Percentiles rank a stretch among this genome's conserved stretches.
Evolutionary conservation across 1,284 basidiomycete species (phyloP).

Genomic region (Paramarasmius palmivorus): DNA sequence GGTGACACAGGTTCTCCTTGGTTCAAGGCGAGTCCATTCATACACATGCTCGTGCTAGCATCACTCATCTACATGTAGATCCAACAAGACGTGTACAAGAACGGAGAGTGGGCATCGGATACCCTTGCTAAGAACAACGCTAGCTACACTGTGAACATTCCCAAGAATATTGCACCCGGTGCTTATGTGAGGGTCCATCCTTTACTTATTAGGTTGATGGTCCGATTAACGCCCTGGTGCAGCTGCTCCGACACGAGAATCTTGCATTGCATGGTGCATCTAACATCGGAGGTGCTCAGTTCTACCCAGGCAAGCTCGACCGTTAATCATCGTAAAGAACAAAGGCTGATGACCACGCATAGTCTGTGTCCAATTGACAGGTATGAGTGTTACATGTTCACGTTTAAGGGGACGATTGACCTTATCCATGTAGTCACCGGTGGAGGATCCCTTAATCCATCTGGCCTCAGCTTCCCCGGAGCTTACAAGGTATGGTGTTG

Average conservation of each 20-base stretch:
- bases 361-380: constrained; percentile 33
- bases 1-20: constrained; percentile 34
- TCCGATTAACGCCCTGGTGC: background rate
- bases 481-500: constrained; percentile 27
- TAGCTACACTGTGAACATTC: constrained; percentile 34
- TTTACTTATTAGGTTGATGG: background rate
- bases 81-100: constrained; percentile 31
- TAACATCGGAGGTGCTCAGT: constrained; percentile 33
- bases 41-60: no score
- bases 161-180: constrained; percentile 33
- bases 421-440: constrained; percentile 26
- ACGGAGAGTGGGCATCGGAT: constrained; percentile 36
- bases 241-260: constrained; percentile 38
- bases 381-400: constrained; percentile 9
- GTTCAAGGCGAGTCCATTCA: constrained; percentile 30
- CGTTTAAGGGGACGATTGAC: background rate
- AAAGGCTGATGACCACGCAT: background rate
- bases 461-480: constrained; percentile 37
- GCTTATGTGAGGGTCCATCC: constrained; percentile 27
- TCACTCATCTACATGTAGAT: constrained; percentile 22
- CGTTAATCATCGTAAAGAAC: no score
- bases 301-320: constrained; percentile 28
- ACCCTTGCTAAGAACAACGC: constrained; percentile 31
- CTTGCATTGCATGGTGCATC: constrained; percentile 34
- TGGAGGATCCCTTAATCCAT: constrained; percentile 32